A percentile compares a stretch with the other conserved stretches of the same genome.
Conservation (phyloP, 1,284 basidiomycete genomes). For the Inonotus obliquus region DNA sequence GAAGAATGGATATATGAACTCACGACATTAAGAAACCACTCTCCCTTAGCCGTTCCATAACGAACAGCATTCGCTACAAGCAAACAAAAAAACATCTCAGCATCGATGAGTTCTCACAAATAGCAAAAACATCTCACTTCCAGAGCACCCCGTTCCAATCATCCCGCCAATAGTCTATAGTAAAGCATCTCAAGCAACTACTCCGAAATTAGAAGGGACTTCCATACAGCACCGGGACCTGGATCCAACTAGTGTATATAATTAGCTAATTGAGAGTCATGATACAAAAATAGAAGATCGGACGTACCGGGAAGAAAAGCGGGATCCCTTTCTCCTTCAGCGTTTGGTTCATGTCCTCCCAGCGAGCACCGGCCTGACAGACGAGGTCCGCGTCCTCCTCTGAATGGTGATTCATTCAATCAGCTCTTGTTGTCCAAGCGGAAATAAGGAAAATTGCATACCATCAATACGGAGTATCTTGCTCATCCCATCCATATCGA, state of each 20-base stretch:
- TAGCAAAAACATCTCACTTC: too few relatives aligned
- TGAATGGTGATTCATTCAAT: slow-evolving; percentile 20
- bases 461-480: slow-evolving; percentile 50
- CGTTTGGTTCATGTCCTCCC: slow-evolving; percentile 83
- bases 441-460: slow-evolving; percentile 14
- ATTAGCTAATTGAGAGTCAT: not conserved
- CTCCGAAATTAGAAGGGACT: not conserved
- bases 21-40: slow-evolving; percentile 43
- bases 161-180: slow-evolving; percentile 50
- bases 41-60: slow-evolving; percentile 51
- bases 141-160: slow-evolving; percentile 53
- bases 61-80: slow-evolving; percentile 43
- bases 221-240: slow-evolving; percentile 43
- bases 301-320: slow-evolving; percentile 63
- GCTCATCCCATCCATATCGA: slow-evolving; percentile 65
- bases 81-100: not conserved
- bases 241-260: slow-evolving; percentile 42
- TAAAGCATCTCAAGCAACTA: not conserved
- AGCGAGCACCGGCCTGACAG: slow-evolving; percentile 79
- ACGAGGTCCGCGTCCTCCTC: slow-evolving; percentile 66
- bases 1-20: slow-evolving; percentile 17
- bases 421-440: slow-evolving; percentile 16
- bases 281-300: not conserved
- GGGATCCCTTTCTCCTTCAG: slow-evolving; percentile 66
- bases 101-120: too few relatives aligned